Evolutionary conservation across 768 basidiomycete genomes (phyloP).

Genomic region (Leccinum incarnatum): DNA sequence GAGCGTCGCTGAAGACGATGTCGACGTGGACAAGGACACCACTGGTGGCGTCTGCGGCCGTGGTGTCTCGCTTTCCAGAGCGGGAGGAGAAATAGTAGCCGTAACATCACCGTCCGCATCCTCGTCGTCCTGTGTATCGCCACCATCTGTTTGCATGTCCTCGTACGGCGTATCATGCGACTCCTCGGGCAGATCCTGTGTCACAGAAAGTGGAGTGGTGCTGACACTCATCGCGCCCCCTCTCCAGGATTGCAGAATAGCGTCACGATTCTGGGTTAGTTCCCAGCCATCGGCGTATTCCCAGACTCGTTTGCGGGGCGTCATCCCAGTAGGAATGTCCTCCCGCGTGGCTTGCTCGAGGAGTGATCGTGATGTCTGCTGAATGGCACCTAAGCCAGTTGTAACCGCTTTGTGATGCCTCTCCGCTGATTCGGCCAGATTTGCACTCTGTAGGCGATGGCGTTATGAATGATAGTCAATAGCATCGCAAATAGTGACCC

Average conservation of each 20-base stretch:
- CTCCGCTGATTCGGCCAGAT: slow-evolving; percentile 39
- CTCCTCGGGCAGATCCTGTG: slow-evolving; percentile 34
- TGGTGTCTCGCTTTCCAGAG: slow-evolving; percentile 3
- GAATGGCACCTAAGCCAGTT: slow-evolving; percentile 46
- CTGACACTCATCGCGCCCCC: slow-evolving; percentile 32
- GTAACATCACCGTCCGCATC: slow-evolving; percentile 21
- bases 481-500: slow-evolving; percentile 8
- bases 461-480: neutral
- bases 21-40: slow-evolving; percentile 37
- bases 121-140: slow-evolving; percentile 17
- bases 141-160: slow-evolving; percentile 19
- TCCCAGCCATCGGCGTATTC: slow-evolving; percentile 71
- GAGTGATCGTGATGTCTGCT: slow-evolving; percentile 49
- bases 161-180: slow-evolving; percentile 19
- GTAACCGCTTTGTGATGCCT: slow-evolving; percentile 43
- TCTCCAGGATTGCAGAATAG: slow-evolving; percentile 54
- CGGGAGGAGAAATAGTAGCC: slow-evolving; percentile 12
- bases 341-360: slow-evolving; percentile 56
- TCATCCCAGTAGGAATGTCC: slow-evolving; percentile 67
- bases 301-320: slow-evolving; percentile 75
- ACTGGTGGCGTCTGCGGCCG: slow-evolving; percentile 22
- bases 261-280: slow-evolving; percentile 60
- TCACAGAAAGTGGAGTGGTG: slow-evolving; percentile 39
- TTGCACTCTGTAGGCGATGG: slow-evolving; percentile 37
- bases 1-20: slow-evolving; percentile 37